phyloP scores from a whole-genome alignment of 2,329 filamentous ascomycete genomes.

The Aureobasidium sp. region DNA sequence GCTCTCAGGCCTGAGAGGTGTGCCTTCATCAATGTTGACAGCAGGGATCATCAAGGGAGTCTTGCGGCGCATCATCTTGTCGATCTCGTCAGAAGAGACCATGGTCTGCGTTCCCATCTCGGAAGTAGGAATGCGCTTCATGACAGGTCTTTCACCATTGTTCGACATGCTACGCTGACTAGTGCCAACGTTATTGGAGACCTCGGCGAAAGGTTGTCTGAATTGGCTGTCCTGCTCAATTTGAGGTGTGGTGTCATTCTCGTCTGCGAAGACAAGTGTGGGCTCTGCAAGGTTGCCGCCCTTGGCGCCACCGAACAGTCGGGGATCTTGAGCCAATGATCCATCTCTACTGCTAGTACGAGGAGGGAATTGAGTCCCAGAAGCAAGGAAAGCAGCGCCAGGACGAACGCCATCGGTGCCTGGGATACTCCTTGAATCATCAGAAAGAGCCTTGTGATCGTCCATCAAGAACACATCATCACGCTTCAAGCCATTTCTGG shows the following conservation, averaged over 20 bases:
- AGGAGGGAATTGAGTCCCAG: not conserved
- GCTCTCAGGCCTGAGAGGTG: constrained; percentile 13
- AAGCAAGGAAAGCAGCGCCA: constrained; percentile 3
- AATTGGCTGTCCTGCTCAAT: not conserved
- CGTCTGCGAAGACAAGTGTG: constrained; percentile 17
- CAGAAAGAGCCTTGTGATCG: not conserved
- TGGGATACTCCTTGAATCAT: not conserved
- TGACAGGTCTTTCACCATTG: not conserved
- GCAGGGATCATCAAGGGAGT: constrained; percentile 21
- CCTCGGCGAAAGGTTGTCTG: constrained; percentile 13
- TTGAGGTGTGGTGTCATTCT: not conserved
- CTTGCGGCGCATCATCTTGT: constrained; percentile 59
- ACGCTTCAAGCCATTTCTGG: not conserved
- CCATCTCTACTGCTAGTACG: constrained; percentile 5
- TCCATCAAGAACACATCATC: not conserved
- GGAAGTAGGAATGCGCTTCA: constrained; percentile 17
- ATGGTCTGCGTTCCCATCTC: constrained; percentile 77
- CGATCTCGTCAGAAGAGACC: constrained; percentile 73
- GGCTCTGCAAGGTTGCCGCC: constrained; percentile 13
- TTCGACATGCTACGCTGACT: constrained; percentile 3
- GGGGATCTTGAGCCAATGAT: constrained; percentile 7
- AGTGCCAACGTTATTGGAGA: constrained; percentile 14
- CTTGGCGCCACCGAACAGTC: constrained; percentile 14
- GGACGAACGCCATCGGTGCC: constrained; percentile 3
- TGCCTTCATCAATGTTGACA: constrained; percentile 12